Conservation (phyloP, 805 yeast species). For the Yarrowia keelungensis region DNA sequence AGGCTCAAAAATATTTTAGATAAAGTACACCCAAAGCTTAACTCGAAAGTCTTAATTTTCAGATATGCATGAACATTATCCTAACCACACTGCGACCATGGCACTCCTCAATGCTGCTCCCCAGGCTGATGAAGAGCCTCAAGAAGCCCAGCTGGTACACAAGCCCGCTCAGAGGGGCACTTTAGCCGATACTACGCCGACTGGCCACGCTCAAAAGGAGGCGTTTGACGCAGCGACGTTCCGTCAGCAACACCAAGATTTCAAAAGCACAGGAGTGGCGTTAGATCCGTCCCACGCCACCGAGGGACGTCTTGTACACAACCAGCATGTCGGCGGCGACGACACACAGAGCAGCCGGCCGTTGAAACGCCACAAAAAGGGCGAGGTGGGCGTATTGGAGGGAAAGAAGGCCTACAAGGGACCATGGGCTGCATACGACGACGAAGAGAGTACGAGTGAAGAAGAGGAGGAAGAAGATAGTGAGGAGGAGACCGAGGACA, state of each 20-base stretch:
- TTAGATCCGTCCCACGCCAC: conserved; percentile 45
- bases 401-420: conserved; percentile 60
- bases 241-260: conserved; percentile 53
- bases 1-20: conserved; percentile 19
- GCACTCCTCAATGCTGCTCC: conserved; percentile 36
- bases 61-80: conserved; percentile 6
- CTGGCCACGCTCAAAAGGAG: conserved; percentile 50
- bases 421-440: conserved; percentile 67
- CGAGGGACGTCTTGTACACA: conserved; percentile 20
- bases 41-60: conserved; percentile 25
- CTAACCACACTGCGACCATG: conserved; percentile 19
- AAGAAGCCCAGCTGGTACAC: conserved; percentile 31
- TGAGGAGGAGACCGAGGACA: conserved; percentile 16
- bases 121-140: conserved; percentile 22
- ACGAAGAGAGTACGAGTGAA: conserved; percentile 39
- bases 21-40: conserved; percentile 33
- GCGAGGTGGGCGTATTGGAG: conserved; percentile 52
- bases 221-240: conserved; percentile 55
- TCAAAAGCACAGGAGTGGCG: conserved; percentile 50
- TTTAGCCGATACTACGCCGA: conserved; percentile 40
- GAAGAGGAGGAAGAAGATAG: conserved; percentile 22
- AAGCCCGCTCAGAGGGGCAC: conserved; percentile 16
- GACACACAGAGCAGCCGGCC: background rate
- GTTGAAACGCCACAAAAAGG: conserved; percentile 51
- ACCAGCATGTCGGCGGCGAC: conserved; percentile 2